Evolutionary conservation across 805 yeast genomes (phyloP), one percentile per base, ranked within the genome.

Genomic region (Monosporozyma unispora): DNA sequence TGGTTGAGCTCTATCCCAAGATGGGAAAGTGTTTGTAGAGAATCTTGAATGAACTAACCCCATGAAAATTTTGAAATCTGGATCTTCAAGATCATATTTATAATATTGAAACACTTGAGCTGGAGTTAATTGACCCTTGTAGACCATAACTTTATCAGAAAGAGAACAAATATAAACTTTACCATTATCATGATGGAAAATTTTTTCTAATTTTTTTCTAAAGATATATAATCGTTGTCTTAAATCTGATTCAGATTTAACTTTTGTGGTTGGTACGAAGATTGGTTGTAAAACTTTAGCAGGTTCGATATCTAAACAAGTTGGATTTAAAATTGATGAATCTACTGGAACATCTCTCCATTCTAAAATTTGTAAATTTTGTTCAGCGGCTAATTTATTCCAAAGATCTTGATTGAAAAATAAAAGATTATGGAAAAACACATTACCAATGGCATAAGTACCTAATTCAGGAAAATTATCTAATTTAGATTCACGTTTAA

Each of bases 1-100:
- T 45, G 99, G 99, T 71, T 91, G 99, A 22, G 99, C 98, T 70
- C 99, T 81, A 71, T 93, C 99, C 99, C 99, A 91, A n/a, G 96
- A 88, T 45, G 99, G 99, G 80, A 91, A 91, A 45, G 99, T 91
- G 70, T 91, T 91, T 29, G 99, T 91, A 50, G 97, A 89, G 76
- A 91, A 91, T 67, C 99, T 81, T 22, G 98, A 90, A 73, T 91
- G 99, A 47, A 91, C 98, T 40, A 91, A 77, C 14, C 97, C 96
- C 75, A 93, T 87, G 65, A 90, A 97, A 44, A 95, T 93, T 71
- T 88, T 91, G 70, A 82, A 91, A 63, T 89, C 93, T 25, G 89
- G 91, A 67, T 88, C 89, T 54, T 81, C 84, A 64, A 91, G 77
- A 70, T 91, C 99, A 29, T 46, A 10, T 66, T 87, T 89, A 73